Evolutionary conservation across 192 early-diverging fungal genomes (phyloP).

Genomic region (Phlyctochytrium arcticum): DNA sequence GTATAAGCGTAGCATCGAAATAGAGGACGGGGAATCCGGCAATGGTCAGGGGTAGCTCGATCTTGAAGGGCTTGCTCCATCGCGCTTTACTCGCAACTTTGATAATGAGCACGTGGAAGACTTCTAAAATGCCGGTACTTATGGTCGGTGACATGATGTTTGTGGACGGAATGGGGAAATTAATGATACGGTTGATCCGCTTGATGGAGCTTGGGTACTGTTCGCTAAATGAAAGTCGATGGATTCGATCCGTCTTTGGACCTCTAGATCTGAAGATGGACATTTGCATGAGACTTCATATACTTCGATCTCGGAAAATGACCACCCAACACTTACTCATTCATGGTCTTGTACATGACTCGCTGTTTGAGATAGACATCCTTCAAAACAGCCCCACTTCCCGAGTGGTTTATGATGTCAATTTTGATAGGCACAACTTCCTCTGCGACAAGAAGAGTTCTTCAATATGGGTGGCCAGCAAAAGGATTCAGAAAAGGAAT

Average conservation of each 20-base stretch:
- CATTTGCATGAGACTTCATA: not conserved
- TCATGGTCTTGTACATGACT: conserved; percentile 19
- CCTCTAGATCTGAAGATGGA: conserved; percentile 16
- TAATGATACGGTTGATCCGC: conserved; percentile 21
- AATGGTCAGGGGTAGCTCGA: conserved; percentile 26
- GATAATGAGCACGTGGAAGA: conserved; percentile 25
- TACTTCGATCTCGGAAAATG: too few species aligned
- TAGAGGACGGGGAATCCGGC: conserved; percentile 29
- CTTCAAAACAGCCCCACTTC: conserved; percentile 12
- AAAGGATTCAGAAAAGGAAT: too few species aligned
- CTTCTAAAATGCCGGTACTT: conserved; percentile 22
- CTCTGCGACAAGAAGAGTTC: conserved; percentile 8
- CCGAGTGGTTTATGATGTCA: conserved; percentile 31
- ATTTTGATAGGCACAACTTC: conserved; percentile 27
- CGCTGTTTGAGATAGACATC: conserved; percentile 30
- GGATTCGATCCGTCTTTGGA: conserved; percentile 31
- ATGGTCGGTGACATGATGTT: conserved; percentile 30
- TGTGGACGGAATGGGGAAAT: conserved; percentile 26
- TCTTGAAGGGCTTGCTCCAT: conserved; percentile 21
- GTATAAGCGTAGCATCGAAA: conserved; percentile 17
- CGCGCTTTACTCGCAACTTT: conserved; percentile 15
- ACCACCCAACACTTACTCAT: conserved; percentile 8
- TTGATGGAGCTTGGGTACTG: conserved; percentile 10
- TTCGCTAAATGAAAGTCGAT: conserved; percentile 26
- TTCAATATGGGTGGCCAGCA: too few species aligned